These are phyloP conservation scores for Tetrastigma voinierianum DNA, from an alignment of 164 flowering plant species.

Conservation along the genomic window DNA sequence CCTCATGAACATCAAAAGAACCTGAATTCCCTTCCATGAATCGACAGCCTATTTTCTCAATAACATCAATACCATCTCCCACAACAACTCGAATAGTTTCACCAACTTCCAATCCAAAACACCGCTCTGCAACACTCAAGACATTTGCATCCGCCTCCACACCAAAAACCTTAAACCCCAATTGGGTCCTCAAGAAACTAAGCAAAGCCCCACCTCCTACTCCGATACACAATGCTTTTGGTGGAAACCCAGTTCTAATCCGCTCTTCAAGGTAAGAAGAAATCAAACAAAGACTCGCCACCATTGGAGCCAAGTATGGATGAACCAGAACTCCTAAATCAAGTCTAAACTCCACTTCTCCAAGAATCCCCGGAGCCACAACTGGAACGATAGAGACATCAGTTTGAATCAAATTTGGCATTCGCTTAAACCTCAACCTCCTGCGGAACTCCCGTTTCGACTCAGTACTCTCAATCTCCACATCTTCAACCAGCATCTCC, in stretches of 20 bases:
- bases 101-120: constrained; percentile 64
- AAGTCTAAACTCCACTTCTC: constrained; percentile 32
- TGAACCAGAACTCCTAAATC: constrained; percentile 59
- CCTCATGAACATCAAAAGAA: constrained; percentile 6
- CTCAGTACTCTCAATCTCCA: constrained; percentile 42
- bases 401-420: constrained; percentile 89
- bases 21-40: not conserved
- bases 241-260: constrained; percentile 37
- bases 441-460: constrained; percentile 54
- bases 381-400: constrained; percentile 49
- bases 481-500: constrained; percentile 83
- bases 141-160: constrained; percentile 75
- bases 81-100: constrained; percentile 36
- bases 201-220: constrained; percentile 92
- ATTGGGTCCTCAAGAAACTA: constrained; percentile 42
- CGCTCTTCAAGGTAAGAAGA: constrained; percentile 33
- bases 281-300: constrained; percentile 61
- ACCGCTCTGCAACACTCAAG: constrained; percentile 45
- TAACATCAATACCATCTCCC: constrained; percentile 62
- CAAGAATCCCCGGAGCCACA: constrained; percentile 9
- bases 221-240: constrained; percentile 71
- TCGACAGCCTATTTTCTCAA: constrained; percentile 29
- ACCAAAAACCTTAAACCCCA: constrained; percentile 69
- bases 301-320: constrained; percentile 83
- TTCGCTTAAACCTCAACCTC: constrained; percentile 82